Evolutionary conservation across 2,329 filamentous ascomycete genomes (phyloP), one percentile per base, ranked within the genome.

Genomic region (Colletotrichum salicis): DNA sequence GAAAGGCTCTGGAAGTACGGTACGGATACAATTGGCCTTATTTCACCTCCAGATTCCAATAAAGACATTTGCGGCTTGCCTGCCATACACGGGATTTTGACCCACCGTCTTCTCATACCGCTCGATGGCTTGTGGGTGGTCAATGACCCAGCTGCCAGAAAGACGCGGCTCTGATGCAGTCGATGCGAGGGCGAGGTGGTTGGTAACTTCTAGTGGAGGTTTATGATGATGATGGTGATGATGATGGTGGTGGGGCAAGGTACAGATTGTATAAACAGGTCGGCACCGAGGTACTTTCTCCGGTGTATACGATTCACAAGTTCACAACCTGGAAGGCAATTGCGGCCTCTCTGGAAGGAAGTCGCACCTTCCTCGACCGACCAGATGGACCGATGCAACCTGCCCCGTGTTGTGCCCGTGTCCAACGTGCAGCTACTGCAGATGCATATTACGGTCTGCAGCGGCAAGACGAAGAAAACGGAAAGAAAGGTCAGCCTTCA

Each of bases 331-430:
- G 27, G 27, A 29, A 29, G 27, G 27, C 3, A 29, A 4, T 29
- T 29, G 27, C 27, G 27, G 27, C 27, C 27, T 29, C 27, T 29
- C 27, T 41, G 37, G 37, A 41, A 5, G 5, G 31, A 41, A 41
- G 37, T 41, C 19, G 13, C 27, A 33, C 31, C 41, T 29, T 31
- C 37, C 11, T 33, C 63, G 27, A 31, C 37, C 19, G 64, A 55
- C 56, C 24, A 35, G 41, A 27, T 31, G 15, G 45, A 13, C 31
- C n/a, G 51, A 62, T 64, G 66, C 60, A 27, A 65, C 54, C 67
- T 59, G 54, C 67, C 57, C 64, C 63, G 67, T 70, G 64, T 70
- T 29, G 37, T 41, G 61, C 29, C 61, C 22, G 61, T n/a, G 48
- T 55, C 64, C 64, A 55, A 41, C 56, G 51, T 57, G 68, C 64